Evolutionary conservation across 176 grass and related monocot species (phyloP).

Genomic region (Tillandsia leiboldiana): DNA sequence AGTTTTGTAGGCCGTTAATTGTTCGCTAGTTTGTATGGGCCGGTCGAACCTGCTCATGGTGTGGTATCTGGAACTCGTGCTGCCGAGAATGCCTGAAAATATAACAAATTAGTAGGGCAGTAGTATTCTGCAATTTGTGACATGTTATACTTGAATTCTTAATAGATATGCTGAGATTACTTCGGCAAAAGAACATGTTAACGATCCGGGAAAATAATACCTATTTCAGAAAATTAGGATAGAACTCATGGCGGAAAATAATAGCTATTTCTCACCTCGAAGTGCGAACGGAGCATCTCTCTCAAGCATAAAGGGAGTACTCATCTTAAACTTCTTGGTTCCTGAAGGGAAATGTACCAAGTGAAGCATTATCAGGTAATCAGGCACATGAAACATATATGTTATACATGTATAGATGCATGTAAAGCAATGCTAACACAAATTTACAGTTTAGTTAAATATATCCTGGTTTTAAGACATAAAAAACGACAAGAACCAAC

Average conservation of each 20-base stretch:
- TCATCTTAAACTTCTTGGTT: neutral
- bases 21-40: slow-evolving; percentile 17
- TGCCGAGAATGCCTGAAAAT: slow-evolving; percentile 32
- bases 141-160: neutral
- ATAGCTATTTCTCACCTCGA: neutral
- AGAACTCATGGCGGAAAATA: too few relatives aligned
- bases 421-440: too few relatives aligned
- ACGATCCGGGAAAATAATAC: too few relatives aligned
- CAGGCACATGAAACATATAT: too few relatives aligned
- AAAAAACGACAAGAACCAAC: too few relatives aligned
- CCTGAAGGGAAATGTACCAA: neutral
- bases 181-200: too few relatives aligned
- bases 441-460: too few relatives aligned
- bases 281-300: neutral
- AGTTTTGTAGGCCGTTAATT: slow-evolving; percentile 14
- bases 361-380: too few relatives aligned
- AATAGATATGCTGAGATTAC: neutral
- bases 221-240: too few relatives aligned
- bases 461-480: too few relatives aligned
- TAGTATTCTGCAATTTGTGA: neutral
- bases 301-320: neutral
- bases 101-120: neutral
- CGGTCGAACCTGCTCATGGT: neutral
- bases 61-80: slow-evolving; percentile 9
- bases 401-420: too few relatives aligned